Base-by-base conservation (phyloP, 2,329 filamentous ascomycete species). In the Diaporthe sp. region DNA sequence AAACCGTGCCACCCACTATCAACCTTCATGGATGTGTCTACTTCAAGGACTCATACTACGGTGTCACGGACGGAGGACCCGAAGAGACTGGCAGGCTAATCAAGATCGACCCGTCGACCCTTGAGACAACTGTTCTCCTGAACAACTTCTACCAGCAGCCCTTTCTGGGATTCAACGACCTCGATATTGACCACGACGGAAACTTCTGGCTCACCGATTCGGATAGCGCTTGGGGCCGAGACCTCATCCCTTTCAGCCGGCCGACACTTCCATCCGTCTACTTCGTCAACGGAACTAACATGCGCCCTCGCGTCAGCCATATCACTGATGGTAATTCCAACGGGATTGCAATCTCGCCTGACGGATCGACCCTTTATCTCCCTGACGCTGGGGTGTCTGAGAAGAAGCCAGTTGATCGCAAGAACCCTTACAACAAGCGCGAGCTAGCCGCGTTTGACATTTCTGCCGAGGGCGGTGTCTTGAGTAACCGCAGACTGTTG, bases 81-180 rank as follows among this genome's bases (percentile, higher is more conserved):
- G 35, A 38, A 38, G 35, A 38, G 35, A 38, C 35, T 10, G 35
- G 35, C 5, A 38, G 35, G 35, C 10, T 38, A 10, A 38, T 38
- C 35, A 38, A 38, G 35, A 38, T 38, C 35, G 35, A 38, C 10
- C 35, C 35, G 35, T 38, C 35, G 10, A 38, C 35, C 5, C 35
- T 38, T 10, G 35, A 38, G 35, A 38, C 35, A 10, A 38, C 35
- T 38, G 35, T 52, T 3, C 22, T 69, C 6, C 66, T 69, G 19
- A 69, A 69, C 50, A 69, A 69, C 28, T 69, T 40, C 40, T 57
- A 69, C 38, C 66, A 69, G 50, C 66, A 57, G 22, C 66, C 66
- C 4, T 69, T 69, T 35, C 8, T 40, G 6, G 66, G 47, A 40
- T 52, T 69, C 22, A 69, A 69, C 22, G 66, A 69, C 33, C 25